phyloP scores from a whole-genome alignment of 2,329 filamentous ascomycete species.

The Eutypella sp. region DNA sequence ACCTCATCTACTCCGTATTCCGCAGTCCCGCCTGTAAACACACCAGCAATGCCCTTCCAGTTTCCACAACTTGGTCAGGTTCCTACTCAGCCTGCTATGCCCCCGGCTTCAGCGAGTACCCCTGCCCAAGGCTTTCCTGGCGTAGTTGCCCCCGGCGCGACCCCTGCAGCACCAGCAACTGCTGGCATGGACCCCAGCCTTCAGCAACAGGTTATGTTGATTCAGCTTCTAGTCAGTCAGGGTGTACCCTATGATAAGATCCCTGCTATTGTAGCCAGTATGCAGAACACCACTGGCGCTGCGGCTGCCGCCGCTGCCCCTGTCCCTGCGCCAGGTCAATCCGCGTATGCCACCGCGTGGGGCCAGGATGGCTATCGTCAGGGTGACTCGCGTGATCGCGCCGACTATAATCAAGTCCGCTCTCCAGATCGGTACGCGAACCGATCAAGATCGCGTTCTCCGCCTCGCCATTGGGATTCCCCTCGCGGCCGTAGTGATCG shows the following conservation, averaged over 20 bases:
- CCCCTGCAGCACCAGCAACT: constrained; percentile 26
- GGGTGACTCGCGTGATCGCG: constrained; percentile 50
- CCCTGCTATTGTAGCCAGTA: constrained; percentile 50
- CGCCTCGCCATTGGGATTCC: constrained; percentile 66
- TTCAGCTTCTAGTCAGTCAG: constrained; percentile 70
- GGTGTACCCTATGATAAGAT: constrained; percentile 76
- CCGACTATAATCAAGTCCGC: constrained; percentile 52
- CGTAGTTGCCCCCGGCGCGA: constrained; percentile 31
- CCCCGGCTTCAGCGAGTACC: constrained; percentile 31
- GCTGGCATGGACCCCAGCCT: constrained; percentile 48
- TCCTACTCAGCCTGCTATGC: constrained; percentile 25
- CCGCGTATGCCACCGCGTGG: constrained; percentile 33
- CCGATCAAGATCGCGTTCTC: constrained; percentile 75
- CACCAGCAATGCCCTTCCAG: constrained; percentile 39
- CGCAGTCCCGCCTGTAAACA: constrained; percentile 55
- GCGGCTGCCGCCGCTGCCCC: constrained; percentile 27
- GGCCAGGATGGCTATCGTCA: constrained; percentile 32
- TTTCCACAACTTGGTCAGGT: constrained; percentile 40
- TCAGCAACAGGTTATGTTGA: constrained; percentile 67
- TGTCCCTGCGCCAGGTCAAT: constrained; percentile 36
- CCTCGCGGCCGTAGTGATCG: constrained; percentile 60
- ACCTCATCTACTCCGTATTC: constrained; percentile 30
- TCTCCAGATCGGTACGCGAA: constrained; percentile 57
- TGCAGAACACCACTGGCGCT: constrained; percentile 37
- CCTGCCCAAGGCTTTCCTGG: constrained; percentile 31